Evolutionary conservation across 768 basidiomycete species (phyloP), one percentile per base, ranked within the genome.

Genomic region (Pisolithus orientalis): DNA sequence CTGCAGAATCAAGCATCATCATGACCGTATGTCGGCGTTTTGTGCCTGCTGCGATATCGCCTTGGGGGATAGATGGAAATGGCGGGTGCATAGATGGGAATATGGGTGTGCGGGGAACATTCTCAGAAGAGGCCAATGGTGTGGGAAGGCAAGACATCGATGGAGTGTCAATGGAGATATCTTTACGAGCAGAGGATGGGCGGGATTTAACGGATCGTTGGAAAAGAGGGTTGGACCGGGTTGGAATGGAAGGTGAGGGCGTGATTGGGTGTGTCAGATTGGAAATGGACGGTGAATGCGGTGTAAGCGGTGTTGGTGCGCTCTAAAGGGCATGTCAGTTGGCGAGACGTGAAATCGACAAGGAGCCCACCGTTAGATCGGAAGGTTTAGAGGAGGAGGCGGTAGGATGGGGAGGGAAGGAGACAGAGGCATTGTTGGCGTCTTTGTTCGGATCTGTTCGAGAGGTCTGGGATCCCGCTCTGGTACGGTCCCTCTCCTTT

Each of bases 11-110:
- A 3, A 85, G 75, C 76, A 84, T 80, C 78, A 87, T 82, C 83
- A 89, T 87, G 61, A 85, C 77, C 0, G 85, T 84, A 58, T 90
- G 85, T 32, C 88, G 78, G 7, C 89, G 81, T 67, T 90, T 90
- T 1, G 80, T 74, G 31, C 85, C 86, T 0, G 79, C 74, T 4
- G 78, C 67, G 38, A 82, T 63, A 29, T 68, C 67, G 4, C 55
- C 5, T 27, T 65, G 62, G 11, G 67, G 55, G 11, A 76, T 65
- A 28, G 74, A 51, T 45, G 11, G 54, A 21, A 45, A 59, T 52
- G 7, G 59, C 52, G 5, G 58, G 25, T 43, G 40, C 17, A 24
- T 8, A 10, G 24, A 21, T 17, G 44, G 57, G 39, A 66, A 34
- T 6, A 62, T 42, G 6, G 69, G 59, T 10, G 53, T 53, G 39